These are phyloP conservation scores for Pleurotus pulmonarius DNA, from an alignment of 768 basidiomycete genomes.

Conservation along the genomic window DNA sequence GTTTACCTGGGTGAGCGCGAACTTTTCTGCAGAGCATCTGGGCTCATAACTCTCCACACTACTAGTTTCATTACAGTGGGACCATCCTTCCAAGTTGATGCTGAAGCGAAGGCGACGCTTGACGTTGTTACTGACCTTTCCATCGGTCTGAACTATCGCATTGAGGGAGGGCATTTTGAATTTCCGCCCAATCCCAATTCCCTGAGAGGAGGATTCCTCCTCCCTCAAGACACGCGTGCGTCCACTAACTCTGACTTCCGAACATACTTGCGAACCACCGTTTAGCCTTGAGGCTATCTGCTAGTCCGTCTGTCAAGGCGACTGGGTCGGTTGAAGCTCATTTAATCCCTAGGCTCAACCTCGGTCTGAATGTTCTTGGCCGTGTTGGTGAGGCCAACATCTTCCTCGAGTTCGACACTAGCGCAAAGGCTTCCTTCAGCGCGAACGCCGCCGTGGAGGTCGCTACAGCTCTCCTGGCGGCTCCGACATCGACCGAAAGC, in stretches of 20 bases:
- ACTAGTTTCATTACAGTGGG: constrained; percentile 43
- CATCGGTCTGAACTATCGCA: constrained; percentile 40
- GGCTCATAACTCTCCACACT: background rate
- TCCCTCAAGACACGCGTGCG: constrained; percentile 39
- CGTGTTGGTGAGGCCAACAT: constrained; percentile 31
- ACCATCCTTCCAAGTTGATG: constrained; percentile 42
- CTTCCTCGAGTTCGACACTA: constrained; percentile 39
- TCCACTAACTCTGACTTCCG: constrained; percentile 1
- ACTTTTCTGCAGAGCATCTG: background rate
- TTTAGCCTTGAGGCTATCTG: constrained; percentile 37
- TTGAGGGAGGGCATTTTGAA: constrained; percentile 34
- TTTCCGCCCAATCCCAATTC: constrained; percentile 36
- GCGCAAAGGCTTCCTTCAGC: constrained; percentile 24
- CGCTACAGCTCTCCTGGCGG: constrained; percentile 9
- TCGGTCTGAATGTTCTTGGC: constrained; percentile 40
- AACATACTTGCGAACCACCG: background rate
- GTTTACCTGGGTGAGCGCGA: constrained; percentile 42
- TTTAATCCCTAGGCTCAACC: constrained; percentile 43
- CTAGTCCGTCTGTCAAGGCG: constrained; percentile 33
- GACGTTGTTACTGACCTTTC: constrained; percentile 34
- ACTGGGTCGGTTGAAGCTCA: constrained; percentile 42
- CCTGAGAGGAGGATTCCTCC: constrained; percentile 23
- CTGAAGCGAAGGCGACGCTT: constrained; percentile 28
- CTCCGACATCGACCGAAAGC: background rate
- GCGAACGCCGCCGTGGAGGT: constrained; percentile 17